Evolutionary conservation across 768 basidiomycete species (phyloP).

Genomic region (Megacollybia marginata): DNA sequence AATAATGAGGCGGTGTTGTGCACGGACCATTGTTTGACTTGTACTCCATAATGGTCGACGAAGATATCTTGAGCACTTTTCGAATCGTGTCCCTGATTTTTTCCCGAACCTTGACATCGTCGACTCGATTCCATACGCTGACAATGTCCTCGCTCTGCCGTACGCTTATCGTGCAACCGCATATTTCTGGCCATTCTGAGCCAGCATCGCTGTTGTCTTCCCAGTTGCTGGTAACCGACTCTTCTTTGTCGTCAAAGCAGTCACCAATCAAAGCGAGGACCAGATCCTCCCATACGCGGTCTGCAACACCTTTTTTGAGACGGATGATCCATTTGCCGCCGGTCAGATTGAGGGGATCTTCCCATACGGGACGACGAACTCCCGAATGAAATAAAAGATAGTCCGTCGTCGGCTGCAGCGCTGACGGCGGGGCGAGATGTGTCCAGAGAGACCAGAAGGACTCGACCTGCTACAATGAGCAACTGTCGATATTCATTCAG

Average conservation of each 20-base stretch:
- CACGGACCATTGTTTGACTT: conserved; percentile 81
- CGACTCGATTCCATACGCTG: conserved; percentile 85
- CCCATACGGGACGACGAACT: conserved; percentile 90
- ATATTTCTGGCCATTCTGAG: conserved; percentile 72
- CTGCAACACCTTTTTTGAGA: conserved; percentile 82
- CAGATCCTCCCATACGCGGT: conserved; percentile 87
- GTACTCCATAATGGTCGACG: conserved; percentile 85
- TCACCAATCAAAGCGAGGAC: conserved; percentile 86
- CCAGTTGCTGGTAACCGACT: conserved; percentile 21
- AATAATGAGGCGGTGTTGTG: conserved; percentile 3
- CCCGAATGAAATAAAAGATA: conserved; percentile 87
- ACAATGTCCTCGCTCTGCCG: conserved; percentile 92
- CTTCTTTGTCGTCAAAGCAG: conserved; percentile 50
- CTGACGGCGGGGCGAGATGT: conserved; percentile 81
- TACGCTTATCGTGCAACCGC: conserved; percentile 93
- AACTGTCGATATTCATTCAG: conserved; percentile 1
- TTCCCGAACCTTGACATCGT: conserved; percentile 71
- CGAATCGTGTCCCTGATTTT: conserved; percentile 82
- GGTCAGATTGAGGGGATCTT: conserved; percentile 79
- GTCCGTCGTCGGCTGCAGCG: conserved; percentile 84
- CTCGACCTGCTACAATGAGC: conserved; percentile 47
- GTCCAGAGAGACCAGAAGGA: conserved; percentile 95
- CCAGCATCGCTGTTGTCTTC: conserved; percentile 29
- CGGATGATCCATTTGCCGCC: conserved; percentile 97
- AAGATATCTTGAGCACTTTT: conserved; percentile 65